Evolutionary conservation across 2,329 filamentous ascomycete species (phyloP).

Genomic region (Pseudocercospora eumusae): DNA sequence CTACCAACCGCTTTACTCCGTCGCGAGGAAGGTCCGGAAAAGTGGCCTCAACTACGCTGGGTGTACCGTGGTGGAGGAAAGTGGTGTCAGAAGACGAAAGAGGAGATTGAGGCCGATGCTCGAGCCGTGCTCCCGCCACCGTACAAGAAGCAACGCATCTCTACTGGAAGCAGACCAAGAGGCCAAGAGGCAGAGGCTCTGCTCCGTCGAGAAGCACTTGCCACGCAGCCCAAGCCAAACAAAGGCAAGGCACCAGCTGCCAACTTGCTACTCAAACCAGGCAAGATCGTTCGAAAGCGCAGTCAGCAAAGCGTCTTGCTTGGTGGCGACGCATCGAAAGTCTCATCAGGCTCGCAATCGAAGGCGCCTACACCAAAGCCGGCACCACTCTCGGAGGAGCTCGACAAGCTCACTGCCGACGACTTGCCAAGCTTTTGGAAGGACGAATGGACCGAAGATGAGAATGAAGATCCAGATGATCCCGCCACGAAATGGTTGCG

Average conservation of each 20-base stretch:
- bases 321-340: slow-evolving; percentile 18
- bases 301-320: slow-evolving; percentile 14
- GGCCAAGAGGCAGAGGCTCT: slow-evolving; percentile 30
- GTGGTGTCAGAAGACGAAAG: slow-evolving; percentile 36
- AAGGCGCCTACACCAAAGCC: slow-evolving; percentile 38
- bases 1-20: slow-evolving; percentile 31
- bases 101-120: slow-evolving; percentile 24
- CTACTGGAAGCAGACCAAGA: slow-evolving; percentile 13
- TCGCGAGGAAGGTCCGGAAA: slow-evolving; percentile 37
- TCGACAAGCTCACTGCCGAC: slow-evolving; percentile 37
- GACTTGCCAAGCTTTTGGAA: slow-evolving; percentile 37
- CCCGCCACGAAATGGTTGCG: slow-evolving; percentile 47
- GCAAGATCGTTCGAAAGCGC: slow-evolving; percentile 19
- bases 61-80: slow-evolving; percentile 40
- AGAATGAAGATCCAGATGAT: slow-evolving; percentile 34
- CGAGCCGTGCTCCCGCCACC: slow-evolving; percentile 12
- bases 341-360: slow-evolving; percentile 25
- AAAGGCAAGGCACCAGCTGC: slow-evolving; percentile 13
- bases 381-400: slow-evolving; percentile 35
- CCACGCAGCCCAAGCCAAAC: slow-evolving; percentile 16
- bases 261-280: slow-evolving; percentile 12
- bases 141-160: slow-evolving; percentile 17
- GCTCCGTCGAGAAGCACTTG: slow-evolving; percentile 28
- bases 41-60: slow-evolving; percentile 36
- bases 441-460: slow-evolving; percentile 26